A percentile compares a stretch with the other conserved stretches of the same genome.
These are phyloP conservation scores for Blastomyces parvus DNA, from an alignment of 2,329 filamentous ascomycete genomes.

Conservation along the genomic window DNA sequence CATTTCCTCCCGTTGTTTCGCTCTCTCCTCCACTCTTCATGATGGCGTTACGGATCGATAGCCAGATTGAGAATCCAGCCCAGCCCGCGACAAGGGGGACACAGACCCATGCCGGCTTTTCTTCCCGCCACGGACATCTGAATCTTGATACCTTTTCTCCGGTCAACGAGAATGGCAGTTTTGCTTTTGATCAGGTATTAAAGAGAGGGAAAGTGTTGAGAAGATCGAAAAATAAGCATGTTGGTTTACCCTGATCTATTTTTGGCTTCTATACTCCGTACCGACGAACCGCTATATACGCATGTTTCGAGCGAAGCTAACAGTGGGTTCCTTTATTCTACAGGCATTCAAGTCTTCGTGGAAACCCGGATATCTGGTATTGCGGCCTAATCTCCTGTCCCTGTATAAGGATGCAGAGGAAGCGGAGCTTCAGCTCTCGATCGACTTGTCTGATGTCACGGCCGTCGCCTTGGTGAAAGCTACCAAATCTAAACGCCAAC, in stretches of 20 bases:
- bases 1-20: not conserved
- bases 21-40: not conserved
- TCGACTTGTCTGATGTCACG: conserved; percentile 80
- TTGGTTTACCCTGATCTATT: conserved; percentile 29
- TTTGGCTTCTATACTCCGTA: not conserved
- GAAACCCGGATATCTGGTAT: conserved; percentile 81
- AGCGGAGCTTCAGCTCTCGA: conserved; percentile 77
- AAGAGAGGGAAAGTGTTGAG: conserved; percentile 82
- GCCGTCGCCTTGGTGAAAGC: conserved; percentile 83
- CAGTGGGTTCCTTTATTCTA: not conserved
- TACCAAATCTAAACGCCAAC: conserved; percentile 72
- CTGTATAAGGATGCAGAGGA: conserved; percentile 91
- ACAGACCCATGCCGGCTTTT: conserved; percentile 11
- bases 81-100: not conserved
- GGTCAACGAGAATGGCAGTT: conserved; percentile 90
- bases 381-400: conserved; percentile 80
- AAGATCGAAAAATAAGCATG: conserved; percentile 89
- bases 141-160: conserved; percentile 63
- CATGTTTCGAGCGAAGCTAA: conserved; percentile 12
- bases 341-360: conserved; percentile 57
- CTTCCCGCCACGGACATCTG: conserved; percentile 39
- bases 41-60: conserved; percentile 6
- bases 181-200: conserved; percentile 88
- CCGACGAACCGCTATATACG: not conserved
- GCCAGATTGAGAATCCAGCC: conserved; percentile 1